Evolutionary conservation across 495 filamentous ascomycete species (phyloP), one percentile per base, ranked within the genome.

Genomic region (Talaromyces trachyspermus): DNA sequence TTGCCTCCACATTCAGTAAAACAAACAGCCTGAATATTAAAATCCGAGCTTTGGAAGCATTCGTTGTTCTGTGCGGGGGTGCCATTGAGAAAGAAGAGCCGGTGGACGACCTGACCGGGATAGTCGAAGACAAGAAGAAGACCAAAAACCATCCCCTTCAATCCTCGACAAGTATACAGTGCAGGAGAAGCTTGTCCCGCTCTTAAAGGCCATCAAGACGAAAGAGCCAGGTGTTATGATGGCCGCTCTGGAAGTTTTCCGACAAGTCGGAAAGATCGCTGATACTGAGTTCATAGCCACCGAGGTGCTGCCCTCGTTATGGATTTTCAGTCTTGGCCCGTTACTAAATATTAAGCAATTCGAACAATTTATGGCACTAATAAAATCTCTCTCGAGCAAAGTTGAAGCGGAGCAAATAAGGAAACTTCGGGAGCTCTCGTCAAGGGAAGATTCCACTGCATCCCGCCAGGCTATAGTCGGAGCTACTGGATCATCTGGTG

Each of bases 221-320:
- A 96, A 94, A 56, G 92, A 98, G 56, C 92, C 92, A 0, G 90
- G 88, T 2, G 92, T 98, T 2, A 95, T 95, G 85, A 91, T 96
- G 79, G 89, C 92, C 1, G 86, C 89, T 0, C 73, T 96, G 15
- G 78, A 80, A 20, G 89, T 96, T 9, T 81, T 97, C 53, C 76
- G 73, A 23, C 81, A 95, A 46, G 81, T 97, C 42, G 89, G 92
- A 5, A 76, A 71, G 18, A 70, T 88, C 20, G 89, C 85, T 4
- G 92, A 97, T 56, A 74, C 84, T 3, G 92, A 97, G n/a, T 96
- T 95, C 55, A 76, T 96, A 23, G 92, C 94, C 2, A 77, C 92
- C 70, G 91, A 97, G 44, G 79, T 94, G 23, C 67, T 98, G 12
- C 94, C 92, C 0, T 72, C 88, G 25, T 70, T 98, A 4, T 98